Base-by-base conservation (phyloP, 176 grass and related monocot species). In the Leersia perrieri region DNA sequence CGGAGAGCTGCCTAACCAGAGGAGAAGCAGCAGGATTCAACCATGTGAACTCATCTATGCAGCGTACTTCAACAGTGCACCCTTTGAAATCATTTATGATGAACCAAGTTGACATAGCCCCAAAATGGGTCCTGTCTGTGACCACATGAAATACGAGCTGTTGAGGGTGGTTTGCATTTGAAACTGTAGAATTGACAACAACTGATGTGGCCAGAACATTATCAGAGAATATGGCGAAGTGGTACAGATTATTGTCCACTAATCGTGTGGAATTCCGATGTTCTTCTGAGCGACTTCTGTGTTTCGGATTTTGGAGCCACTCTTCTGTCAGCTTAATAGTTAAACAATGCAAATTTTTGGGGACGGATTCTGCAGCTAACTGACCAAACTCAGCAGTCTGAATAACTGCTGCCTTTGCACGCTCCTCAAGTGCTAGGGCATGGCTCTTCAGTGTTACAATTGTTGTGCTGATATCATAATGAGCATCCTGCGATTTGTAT, bases 71-170 rank as follows among this genome's bases (percentile, higher is more conserved):
- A 70, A 99, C 68, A 2, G 90, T 95, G 47, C 88, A 95, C 23
- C 97, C 97, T 86, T 91, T 90, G 81, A 95, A 99, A 61, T 99
- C 93, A 72, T 99, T 91, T 80, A 87, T 86, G 26, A 91, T 84
- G 77, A 99, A 99, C 97, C 97, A 99, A 71, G 93, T 83, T 58
- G 89, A 86, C 90, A 99, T 93, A n/a, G 97, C 87, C 9, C 80
- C 78, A 84, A 90, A 99, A 83, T 88, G 86, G 82, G 85, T 80
- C 77, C 82, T 84, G 70, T 99, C 87, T 1, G 97, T 96, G 76
- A 99, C 97, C 39, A 99, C 82, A 93, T 99, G 97, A 76, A 99
- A 99, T 76, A 99, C 97, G 82, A 99, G 90, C 73, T 99, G 97
- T 78, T 93, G 97, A 77, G 97, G 97, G 44, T 99, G 92, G 83